Evolutionary conservation across 148 eudicot species (phyloP).

Genomic region (Cornus suecica): DNA sequence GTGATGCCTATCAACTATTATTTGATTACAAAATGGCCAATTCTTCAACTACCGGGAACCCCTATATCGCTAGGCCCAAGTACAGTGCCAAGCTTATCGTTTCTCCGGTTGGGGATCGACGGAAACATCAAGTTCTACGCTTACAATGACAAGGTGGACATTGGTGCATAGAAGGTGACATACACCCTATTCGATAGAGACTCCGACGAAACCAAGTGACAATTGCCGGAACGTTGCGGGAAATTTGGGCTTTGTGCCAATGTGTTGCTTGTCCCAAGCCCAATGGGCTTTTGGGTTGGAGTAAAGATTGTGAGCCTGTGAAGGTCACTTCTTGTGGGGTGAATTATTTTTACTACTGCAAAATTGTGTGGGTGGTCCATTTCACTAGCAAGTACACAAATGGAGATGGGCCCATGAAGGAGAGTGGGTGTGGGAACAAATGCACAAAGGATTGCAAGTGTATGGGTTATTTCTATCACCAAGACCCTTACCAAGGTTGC

Average conservation of each 20-base stretch:
- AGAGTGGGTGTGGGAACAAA: slow-evolving; percentile 27
- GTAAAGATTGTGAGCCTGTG: slow-evolving; percentile 38
- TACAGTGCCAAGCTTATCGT: slow-evolving; percentile 41
- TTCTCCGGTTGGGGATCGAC: slow-evolving; percentile 42
- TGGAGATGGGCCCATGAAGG: slow-evolving; percentile 39
- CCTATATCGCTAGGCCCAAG: slow-evolving; percentile 11
- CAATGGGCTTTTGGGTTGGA: slow-evolving; percentile 56
- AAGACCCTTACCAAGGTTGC: slow-evolving; percentile 37
- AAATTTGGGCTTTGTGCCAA: slow-evolving; percentile 59
- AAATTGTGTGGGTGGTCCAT: slow-evolving; percentile 56
- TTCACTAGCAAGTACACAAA: slow-evolving; percentile 37
- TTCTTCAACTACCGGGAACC: neutral
- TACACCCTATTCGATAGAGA: slow-evolving; percentile 35
- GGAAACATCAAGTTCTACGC: slow-evolving; percentile 47
- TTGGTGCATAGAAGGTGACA: slow-evolving; percentile 41
- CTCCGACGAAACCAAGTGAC: slow-evolving; percentile 33
- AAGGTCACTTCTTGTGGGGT: slow-evolving; percentile 28
- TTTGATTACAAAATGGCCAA: neutral
- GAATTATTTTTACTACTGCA: slow-evolving; percentile 34
- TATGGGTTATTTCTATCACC: slow-evolving; percentile 49
- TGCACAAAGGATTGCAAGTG: slow-evolving; percentile 66
- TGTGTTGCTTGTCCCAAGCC: slow-evolving; percentile 65
- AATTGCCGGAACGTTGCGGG: slow-evolving; percentile 49
- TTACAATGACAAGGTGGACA: slow-evolving; percentile 17
- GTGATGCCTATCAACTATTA: neutral